Percentiles rank a stretch among this genome's conserved stretches.
These are phyloP conservation scores for Verticillium tricorpus DNA, from an alignment of 2,329 filamentous ascomycete genomes.

Conservation along the genomic window DNA sequence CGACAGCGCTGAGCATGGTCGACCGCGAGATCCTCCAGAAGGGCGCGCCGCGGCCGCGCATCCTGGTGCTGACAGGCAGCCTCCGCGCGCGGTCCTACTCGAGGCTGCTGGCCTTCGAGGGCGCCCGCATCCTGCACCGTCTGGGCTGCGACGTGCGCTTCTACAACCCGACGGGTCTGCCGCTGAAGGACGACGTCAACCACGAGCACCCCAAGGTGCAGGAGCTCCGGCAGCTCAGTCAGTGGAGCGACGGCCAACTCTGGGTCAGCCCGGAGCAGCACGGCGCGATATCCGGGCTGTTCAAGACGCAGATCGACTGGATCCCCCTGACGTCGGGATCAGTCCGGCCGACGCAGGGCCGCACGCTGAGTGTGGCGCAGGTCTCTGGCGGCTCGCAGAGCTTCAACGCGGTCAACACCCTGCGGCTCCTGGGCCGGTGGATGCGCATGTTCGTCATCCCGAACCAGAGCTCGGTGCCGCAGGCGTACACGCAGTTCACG, in stretches of 20 bases:
- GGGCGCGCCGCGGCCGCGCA: conserved; percentile 35
- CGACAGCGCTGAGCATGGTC: conserved; percentile 45
- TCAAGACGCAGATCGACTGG: conserved; percentile 70
- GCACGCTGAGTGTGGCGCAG: conserved; percentile 58
- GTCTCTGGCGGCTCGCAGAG: conserved; percentile 61
- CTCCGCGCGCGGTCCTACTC: conserved; percentile 56
- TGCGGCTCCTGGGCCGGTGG: conserved; percentile 64
- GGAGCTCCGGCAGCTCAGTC: conserved; percentile 55
- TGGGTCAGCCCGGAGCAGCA: conserved; percentile 66
- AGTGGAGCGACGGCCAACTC: conserved; percentile 63
- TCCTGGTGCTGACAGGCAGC: conserved; percentile 59
- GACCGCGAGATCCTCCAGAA: conserved; percentile 34
- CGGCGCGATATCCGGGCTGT: conserved; percentile 56
- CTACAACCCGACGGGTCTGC: conserved; percentile 53
- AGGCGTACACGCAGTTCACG: conserved; percentile 57
- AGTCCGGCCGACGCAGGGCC: conserved; percentile 61
- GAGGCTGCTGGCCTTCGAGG: conserved; percentile 54
- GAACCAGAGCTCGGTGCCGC: conserved; percentile 61
- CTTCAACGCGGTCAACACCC: conserved; percentile 63
- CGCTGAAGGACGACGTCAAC: conserved; percentile 59
- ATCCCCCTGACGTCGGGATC: conserved; percentile 58
- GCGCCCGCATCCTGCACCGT: conserved; percentile 54
- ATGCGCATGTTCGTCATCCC: conserved; percentile 67
- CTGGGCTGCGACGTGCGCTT: conserved; percentile 64
- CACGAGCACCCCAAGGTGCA: conserved; percentile 55